A percentile compares a stretch with the other conserved stretches of the same genome.
These are phyloP conservation scores for Collybiopsis luxurians DNA, from an alignment of 768 basidiomycete genomes.

Conservation along the genomic window DNA sequence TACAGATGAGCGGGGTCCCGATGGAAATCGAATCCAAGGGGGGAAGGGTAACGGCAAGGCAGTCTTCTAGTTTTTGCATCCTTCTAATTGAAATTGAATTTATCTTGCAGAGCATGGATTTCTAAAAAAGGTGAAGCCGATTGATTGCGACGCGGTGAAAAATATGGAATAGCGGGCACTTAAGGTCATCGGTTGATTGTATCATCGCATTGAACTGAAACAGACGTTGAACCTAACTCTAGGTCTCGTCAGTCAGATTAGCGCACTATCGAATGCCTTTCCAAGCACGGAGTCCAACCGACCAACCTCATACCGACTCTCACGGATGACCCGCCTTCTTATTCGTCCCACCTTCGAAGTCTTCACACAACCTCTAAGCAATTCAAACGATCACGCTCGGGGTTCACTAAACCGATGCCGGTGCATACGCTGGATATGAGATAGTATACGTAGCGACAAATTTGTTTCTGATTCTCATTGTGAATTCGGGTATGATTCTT, in stretches of 20 bases:
- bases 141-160: slow-evolving; percentile 66
- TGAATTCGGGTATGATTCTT: slow-evolving; percentile 91
- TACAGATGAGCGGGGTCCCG: slow-evolving; percentile 75
- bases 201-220: slow-evolving; percentile 98
- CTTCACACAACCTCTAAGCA: slow-evolving; percentile 10
- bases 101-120: too few species aligned
- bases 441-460: slow-evolving; percentile 98
- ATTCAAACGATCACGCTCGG: not conserved
- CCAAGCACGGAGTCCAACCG: slow-evolving; percentile 85
- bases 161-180: slow-evolving; percentile 88
- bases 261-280: slow-evolving; percentile 97
- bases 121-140: slow-evolving; percentile 54
- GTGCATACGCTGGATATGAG: too few species aligned
- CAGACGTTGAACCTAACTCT: slow-evolving; percentile 36
- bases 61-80: too few species aligned
- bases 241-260: slow-evolving; percentile 68
- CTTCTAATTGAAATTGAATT: too few species aligned
- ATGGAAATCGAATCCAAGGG: slow-evolving; percentile 82
- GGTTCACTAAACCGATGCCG: slow-evolving; percentile 64
- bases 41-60: slow-evolving; percentile 66
- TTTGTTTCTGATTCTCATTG: slow-evolving; percentile 91
- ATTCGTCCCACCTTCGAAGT: slow-evolving; percentile 23
- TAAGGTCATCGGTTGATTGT: slow-evolving; percentile 97
- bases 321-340: slow-evolving; percentile 27
- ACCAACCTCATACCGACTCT: slow-evolving; percentile 89